Evolutionary conservation across 176 grass and related monocot genomes (phyloP), one percentile per base, ranked within the genome.

Genomic region (Oryza nivara): DNA sequence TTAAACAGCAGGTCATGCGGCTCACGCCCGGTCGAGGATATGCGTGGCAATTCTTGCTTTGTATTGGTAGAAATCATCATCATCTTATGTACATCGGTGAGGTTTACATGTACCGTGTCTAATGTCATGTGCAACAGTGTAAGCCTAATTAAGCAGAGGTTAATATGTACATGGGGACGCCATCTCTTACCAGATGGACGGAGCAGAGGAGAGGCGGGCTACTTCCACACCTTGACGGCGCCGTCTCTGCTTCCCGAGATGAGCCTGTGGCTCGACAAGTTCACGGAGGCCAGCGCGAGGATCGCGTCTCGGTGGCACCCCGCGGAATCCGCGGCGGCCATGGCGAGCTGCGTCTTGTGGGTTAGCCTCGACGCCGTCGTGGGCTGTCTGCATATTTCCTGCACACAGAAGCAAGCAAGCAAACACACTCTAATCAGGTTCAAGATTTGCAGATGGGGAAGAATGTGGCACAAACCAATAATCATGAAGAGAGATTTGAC

Each of bases 221-320:
- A 98, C 83, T 95, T 98, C 96, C 96, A 98, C 48, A 98, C 93
- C 87, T 98, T 98, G 75, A 98, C 84, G 23, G 91, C 93, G 30
- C 93, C 96, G 19, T 99, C 96, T 89, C 96, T 86, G 67, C 96
- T 94, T 48, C 61, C 94, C 4, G 96, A 99, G 83, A 99, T 63
- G 81, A 99, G 84, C 61, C 96, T 88, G 60, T 99, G 96, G 88
- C 85, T 96, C 63, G 89, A 90, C 75, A 99, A 65, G 48, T 96
- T 96, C 75, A 94, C 81, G n/a, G 96, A 92, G 11, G 96, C 96
- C 71, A 99, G 4, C 0, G 96, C 91, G 1, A 99, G 86, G 72
- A 99, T 83, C 0, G 93, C 77, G 13, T 99, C 96, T 1, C 91
- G 91, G 83, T 98, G 96, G 69, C 93, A 98, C 20, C 96, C 88